These are phyloP conservation scores for Geotrichum carabidarum DNA, from an alignment of 1,139 yeast species.

Conservation along the genomic window DNA sequence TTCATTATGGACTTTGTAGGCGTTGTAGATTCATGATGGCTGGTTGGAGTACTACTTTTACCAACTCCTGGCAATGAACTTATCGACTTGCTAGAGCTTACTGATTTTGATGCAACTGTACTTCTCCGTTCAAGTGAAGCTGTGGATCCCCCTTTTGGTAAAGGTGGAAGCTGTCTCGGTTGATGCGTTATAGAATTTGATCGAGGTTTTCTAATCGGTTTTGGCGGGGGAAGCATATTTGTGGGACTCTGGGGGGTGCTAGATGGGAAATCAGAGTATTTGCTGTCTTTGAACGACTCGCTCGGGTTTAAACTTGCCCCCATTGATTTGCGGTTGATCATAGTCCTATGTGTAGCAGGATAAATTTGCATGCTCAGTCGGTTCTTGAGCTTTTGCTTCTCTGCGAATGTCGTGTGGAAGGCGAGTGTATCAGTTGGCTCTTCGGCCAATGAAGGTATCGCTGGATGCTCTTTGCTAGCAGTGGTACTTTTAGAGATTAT, in stretches of 20 bases:
- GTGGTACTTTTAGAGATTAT: too few relatives aligned
- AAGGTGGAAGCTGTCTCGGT: neutral
- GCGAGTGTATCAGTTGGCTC: conserved; percentile 3
- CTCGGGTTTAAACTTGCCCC: neutral
- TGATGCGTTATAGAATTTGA: neutral
- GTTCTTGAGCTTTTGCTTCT: conserved; percentile 9
- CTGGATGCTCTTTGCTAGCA: conserved; percentile 11
- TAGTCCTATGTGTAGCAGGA: neutral
- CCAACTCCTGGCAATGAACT: neutral
- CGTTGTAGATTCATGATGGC: neutral
- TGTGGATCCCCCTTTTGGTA: neutral
- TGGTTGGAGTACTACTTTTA: neutral
- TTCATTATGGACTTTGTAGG: neutral
- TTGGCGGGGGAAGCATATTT: conserved; percentile 1
- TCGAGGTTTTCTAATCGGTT: conserved; percentile 4
- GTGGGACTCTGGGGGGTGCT: neutral
- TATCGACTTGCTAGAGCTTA: neutral
- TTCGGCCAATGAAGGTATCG: conserved; percentile 18
- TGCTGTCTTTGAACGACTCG: neutral
- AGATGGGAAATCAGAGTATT: conserved; percentile 3
- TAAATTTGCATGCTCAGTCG: conserved; percentile 4
- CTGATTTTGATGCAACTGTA: neutral
- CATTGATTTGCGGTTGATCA: neutral
- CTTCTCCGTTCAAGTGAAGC: conserved; percentile 2
- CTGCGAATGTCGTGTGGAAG: conserved; percentile 2